phyloP scores from a whole-genome alignment of 768 basidiomycete species.

The Leccinum disarticulatum region DNA sequence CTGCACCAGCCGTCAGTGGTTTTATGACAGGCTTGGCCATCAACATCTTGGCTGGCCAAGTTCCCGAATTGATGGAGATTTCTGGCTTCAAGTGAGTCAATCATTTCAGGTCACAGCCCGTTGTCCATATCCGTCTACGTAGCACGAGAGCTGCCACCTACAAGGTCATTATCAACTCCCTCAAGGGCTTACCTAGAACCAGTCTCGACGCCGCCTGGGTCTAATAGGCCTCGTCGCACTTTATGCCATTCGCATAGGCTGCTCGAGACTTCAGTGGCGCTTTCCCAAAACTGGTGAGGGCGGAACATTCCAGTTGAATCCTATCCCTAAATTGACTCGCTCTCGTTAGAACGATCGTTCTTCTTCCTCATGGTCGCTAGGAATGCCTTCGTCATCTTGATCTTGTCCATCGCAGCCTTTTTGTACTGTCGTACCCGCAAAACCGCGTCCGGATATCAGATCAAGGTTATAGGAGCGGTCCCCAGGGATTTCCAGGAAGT shows the following conservation, averaged over 20 bases:
- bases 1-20: constrained; percentile 77
- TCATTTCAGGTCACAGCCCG: background rate
- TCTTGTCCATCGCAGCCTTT: constrained; percentile 88
- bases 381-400: constrained; percentile 84
- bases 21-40: constrained; percentile 99
- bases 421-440: constrained; percentile 70
- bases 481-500: constrained; percentile 79
- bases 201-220: constrained; percentile 87
- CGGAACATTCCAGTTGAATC: background rate
- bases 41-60: constrained; percentile 86
- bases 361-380: constrained; percentile 80
- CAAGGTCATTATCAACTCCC: constrained; percentile 86
- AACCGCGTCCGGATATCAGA: constrained; percentile 65
- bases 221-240: constrained; percentile 69
- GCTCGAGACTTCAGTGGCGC: constrained; percentile 48
- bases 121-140: constrained; percentile 1
- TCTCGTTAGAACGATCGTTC: constrained; percentile 54
- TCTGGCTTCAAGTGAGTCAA: constrained; percentile 72
- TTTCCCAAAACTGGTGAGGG: constrained; percentile 62
- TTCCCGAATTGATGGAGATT: constrained; percentile 88
- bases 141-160: constrained; percentile 87
- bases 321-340: constrained; percentile 1
- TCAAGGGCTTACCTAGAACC: constrained; percentile 75
- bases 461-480: constrained; percentile 80
- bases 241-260: constrained; percentile 64